phyloP scores from a whole-genome alignment of 805 yeast genomes.

The Cyberlindnera bimundalis region DNA sequence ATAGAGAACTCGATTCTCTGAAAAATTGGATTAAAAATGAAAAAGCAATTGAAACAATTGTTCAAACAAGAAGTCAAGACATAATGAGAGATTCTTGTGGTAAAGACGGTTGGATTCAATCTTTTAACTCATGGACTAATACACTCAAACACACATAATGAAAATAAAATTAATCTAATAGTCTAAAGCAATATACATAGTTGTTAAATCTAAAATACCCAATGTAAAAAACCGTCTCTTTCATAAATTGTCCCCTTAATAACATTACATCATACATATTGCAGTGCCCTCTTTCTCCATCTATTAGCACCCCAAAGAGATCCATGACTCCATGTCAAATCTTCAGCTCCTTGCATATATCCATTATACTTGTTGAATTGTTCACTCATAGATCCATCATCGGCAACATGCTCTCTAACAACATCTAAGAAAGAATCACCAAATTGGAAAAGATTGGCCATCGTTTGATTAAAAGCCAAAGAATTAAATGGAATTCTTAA shows the following conservation, averaged over 20 bases:
- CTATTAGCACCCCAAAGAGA: constrained; percentile 67
- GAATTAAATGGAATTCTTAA: constrained; percentile 31
- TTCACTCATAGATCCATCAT: constrained; percentile 77
- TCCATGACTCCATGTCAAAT: constrained; percentile 89
- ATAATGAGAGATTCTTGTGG: constrained; percentile 12
- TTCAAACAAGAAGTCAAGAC: constrained; percentile 12
- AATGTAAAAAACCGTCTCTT: too few species aligned
- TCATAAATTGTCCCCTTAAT: background rate
- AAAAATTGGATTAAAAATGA: constrained; percentile 40
- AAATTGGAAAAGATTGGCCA: constrained; percentile 45
- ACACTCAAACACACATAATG: background rate
- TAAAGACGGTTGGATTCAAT: constrained; percentile 6
- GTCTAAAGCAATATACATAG: too few species aligned
- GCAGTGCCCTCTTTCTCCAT: constrained; percentile 50
- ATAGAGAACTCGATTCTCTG: constrained; percentile 29
- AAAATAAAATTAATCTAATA: too few species aligned
- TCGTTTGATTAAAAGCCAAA: constrained; percentile 42
- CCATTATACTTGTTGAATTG: constrained; percentile 83
- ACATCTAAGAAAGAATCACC: constrained; percentile 67
- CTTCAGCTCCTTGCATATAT: constrained; percentile 80
- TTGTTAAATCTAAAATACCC: too few species aligned
- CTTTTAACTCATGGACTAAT: constrained; percentile 1
- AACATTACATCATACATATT: constrained; percentile 19
- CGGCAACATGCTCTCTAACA: constrained; percentile 55
- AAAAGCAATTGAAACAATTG: constrained; percentile 34